Evolutionary conservation across 2,329 filamentous ascomycete genomes (phyloP).

Genomic region (Blastomyces gilchristii): DNA sequence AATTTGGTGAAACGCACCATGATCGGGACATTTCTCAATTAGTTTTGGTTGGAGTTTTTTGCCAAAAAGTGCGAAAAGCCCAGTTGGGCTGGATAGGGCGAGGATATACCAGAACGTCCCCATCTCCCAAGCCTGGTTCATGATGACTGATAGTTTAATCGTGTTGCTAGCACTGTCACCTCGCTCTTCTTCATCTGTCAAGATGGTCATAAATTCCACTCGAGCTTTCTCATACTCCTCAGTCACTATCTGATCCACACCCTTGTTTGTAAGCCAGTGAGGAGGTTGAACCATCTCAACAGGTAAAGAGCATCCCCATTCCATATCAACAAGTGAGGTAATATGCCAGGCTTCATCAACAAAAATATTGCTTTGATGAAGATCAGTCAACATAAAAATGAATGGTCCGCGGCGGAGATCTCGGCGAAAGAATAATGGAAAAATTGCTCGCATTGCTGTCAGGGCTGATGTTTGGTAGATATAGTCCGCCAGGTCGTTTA

Average conservation of each 20-base stretch:
- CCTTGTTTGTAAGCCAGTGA: conserved; percentile 18
- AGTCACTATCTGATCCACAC: conserved; percentile 14
- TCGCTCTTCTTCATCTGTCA: conserved; percentile 12
- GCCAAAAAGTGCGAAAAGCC: conserved; percentile 16
- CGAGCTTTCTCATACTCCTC: conserved; percentile 15
- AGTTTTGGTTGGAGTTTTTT: conserved; percentile 17
- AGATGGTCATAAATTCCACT: conserved; percentile 14
- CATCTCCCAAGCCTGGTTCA: conserved; percentile 14
- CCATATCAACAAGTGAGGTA: conserved; percentile 8
- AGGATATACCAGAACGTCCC: conserved; percentile 17
- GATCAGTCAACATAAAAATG: conserved; percentile 29
- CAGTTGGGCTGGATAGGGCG: conserved; percentile 17
- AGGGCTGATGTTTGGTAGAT: too few species aligned
- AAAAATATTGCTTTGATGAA: conserved; percentile 29
- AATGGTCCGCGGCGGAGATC: conserved; percentile 30
- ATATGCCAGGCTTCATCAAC: conserved; percentile 18
- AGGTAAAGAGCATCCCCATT: conserved; percentile 16
- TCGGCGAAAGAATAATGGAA: conserved; percentile 20
- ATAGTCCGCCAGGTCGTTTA: too few species aligned
- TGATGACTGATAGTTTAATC: conserved; percentile 10
- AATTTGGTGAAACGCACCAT: conserved; percentile 14
- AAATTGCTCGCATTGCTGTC: conserved; percentile 23
- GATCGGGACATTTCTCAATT: conserved; percentile 10
- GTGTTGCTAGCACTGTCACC: background rate
- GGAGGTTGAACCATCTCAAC: conserved; percentile 21